Evolutionary conservation across 176 grass and related monocot species (phyloP), one percentile per base, ranked within the genome.

Genomic region (Guadua angustifolia): DNA sequence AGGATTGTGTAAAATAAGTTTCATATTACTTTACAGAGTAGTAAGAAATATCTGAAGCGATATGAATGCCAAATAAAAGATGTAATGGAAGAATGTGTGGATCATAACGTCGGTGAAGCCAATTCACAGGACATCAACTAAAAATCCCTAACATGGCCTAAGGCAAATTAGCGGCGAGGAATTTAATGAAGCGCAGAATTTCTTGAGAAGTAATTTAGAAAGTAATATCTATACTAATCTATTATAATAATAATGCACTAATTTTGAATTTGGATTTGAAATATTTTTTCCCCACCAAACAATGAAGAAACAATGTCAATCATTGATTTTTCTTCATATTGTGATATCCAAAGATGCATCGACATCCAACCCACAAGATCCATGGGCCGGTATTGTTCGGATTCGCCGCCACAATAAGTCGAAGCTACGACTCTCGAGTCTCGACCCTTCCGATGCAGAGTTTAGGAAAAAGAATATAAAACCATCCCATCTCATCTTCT

Each of bases 181-280:
- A 80, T 14, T 39, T 53, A 68, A 65, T 53, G 46, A 78, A 88
- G 32, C 74, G 19, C 18, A 5, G 13, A 78, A 45, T 38, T 74
- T 63, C 16, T 17, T 53, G 14, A 56, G 29, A 29, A 44, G n/a
- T n/a, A n/a, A n/a, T n/a, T n/a, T n/a, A n/a, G n/a, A n/a, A n/a
- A 44, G 6, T 66, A 50, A 64, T 33, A 75, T 57, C 18, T 14
- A 21, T 1, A 8, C 56, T 76, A 40, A 38, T 22, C n/a, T n/a
- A n/a, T n/a, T n/a, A n/a, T n/a, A n/a, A n/a, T n/a, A n/a, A n/a
- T n/a, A n/a, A n/a, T n/a, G 24, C 39, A 63, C 26, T 5, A 45
- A 46, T 32, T 29, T 33, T 46, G 11, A 18, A 62, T 61, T 24
- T 62, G 40, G 40, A 44, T 17, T 47, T 6, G 58, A 45, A 64